These are phyloP conservation scores for Mucor lusitanicus DNA, from an alignment of 371 early-diverging fungal species.

Conservation along the genomic window DNA sequence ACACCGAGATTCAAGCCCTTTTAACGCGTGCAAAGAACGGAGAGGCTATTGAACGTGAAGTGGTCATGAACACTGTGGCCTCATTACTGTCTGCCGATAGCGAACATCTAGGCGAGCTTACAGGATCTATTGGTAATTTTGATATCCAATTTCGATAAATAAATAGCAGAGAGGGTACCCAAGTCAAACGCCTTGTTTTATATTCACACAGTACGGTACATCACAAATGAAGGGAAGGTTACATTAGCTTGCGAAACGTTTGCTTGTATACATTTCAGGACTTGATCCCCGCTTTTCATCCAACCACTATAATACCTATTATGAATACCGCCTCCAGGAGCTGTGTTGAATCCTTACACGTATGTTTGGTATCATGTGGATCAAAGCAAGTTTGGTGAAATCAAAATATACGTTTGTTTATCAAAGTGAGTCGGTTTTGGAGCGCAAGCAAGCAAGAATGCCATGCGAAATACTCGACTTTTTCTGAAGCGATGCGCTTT, in stretches of 20 bases:
- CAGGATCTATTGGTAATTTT: slow-evolving; percentile 20
- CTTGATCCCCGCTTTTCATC: neutral
- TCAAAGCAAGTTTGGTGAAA: too few relatives aligned
- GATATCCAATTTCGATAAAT: slow-evolving; percentile 20
- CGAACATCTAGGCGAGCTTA: slow-evolving; percentile 19
- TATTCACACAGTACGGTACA: neutral
- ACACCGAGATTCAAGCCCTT: slow-evolving; percentile 12
- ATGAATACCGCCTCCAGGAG: too few relatives aligned
- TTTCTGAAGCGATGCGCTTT: too few relatives aligned
- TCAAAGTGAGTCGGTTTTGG: too few relatives aligned
- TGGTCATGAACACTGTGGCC: slow-evolving; percentile 12
- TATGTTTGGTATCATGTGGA: too few relatives aligned
- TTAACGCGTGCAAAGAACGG: slow-evolving; percentile 21
- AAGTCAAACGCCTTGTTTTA: neutral
- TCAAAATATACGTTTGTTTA: too few relatives aligned
- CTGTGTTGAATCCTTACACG: too few relatives aligned
- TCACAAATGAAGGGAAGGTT: neutral
- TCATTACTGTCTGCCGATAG: slow-evolving; percentile 11
- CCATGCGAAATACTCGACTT: too few relatives aligned
- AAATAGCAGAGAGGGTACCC: neutral
- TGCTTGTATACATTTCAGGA: neutral
- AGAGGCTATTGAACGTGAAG: slow-evolving; percentile 24
- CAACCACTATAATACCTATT: too few relatives aligned
- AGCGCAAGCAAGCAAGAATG: too few relatives aligned
- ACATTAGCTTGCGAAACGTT: neutral